Evolutionary conservation across 768 basidiomycete species (phyloP), one percentile per base, ranked within the genome.

Genomic region (Hydnomerulius pinastri): DNA sequence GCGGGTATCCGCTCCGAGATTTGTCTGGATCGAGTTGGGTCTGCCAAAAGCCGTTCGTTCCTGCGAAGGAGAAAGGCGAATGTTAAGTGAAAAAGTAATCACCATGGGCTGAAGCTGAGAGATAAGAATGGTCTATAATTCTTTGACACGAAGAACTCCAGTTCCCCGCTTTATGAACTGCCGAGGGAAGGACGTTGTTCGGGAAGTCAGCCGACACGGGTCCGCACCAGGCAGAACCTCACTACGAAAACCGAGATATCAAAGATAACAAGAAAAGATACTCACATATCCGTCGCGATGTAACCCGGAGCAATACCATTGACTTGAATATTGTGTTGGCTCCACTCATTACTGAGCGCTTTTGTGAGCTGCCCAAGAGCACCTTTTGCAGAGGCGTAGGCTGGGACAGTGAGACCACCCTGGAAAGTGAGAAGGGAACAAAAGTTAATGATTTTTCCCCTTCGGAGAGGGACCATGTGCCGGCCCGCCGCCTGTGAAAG

Each of bases 291-390:
- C 29, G 92, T 96, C 23, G 80, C 79, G 60, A 95, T 86, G 69
- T 93, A 94, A 27, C 92, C 92, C 25, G 92, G 92, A 57, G 85
- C 86, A 56, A 96, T 89, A 20, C 80, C 87, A 64, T 95, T 94
- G 15, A 95, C 91, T 67, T 92, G 87, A 45, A 96, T 82, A 57
- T 91, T 92, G 60, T 90, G 81, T 61, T 79, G 78, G 53, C 89
- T 87, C 93, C 94, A 97, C 67, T 96, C 94, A 68, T 97, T 97
- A 60, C 87, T 85, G 61, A 96, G 81, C 2, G 92, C 87, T 71
- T 94, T 94, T 23, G 92, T 91, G 59, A 92, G 75, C 64, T 87
- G 87, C 9, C 88, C 89, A 27, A 92, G 75, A 17, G 90, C 91
- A 48, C 92, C 92, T 67, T 95, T 96, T 8, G 94, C 89, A 4